These are phyloP conservation scores for Xanthoconium separans DNA, from an alignment of 1,284 basidiomycete species.

Conservation along the genomic window DNA sequence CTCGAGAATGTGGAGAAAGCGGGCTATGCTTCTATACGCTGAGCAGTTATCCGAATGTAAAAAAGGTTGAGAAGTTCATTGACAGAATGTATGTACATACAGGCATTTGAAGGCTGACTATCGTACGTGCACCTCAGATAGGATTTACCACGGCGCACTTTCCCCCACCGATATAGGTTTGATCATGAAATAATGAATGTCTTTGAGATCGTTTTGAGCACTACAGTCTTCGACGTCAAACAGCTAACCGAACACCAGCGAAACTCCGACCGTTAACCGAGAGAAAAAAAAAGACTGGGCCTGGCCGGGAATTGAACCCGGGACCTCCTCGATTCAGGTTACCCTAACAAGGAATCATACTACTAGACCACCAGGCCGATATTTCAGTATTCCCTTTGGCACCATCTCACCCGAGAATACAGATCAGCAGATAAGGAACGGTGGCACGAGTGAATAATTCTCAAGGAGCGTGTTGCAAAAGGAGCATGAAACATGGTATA, in stretches of 20 bases:
- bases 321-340: constrained; percentile 67
- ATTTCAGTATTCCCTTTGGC: rapidly evolving
- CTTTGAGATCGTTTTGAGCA: too few relatives aligned
- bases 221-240: too few relatives aligned
- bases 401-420: too few relatives aligned
- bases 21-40: constrained; percentile 25
- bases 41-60: background rate
- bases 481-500: constrained; percentile 12
- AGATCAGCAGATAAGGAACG: background rate
- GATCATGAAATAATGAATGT: too few relatives aligned
- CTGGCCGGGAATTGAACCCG: constrained; percentile 84
- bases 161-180: too few relatives aligned
- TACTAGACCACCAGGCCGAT: constrained; percentile 54
- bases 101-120: background rate
- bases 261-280: constrained; percentile 4
- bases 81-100: too few relatives aligned
- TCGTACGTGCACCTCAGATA: too few relatives aligned
- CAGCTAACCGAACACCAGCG: background rate
- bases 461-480: constrained; percentile 15
- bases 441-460: background rate
- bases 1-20: constrained; percentile 26
- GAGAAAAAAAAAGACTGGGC: constrained; percentile 43
- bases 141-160: too few relatives aligned
- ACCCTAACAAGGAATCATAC: constrained; percentile 57
- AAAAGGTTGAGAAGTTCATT: background rate